Conservation (phyloP, 108 stramenopile species). For the Conticribra weissflogii region DNA sequence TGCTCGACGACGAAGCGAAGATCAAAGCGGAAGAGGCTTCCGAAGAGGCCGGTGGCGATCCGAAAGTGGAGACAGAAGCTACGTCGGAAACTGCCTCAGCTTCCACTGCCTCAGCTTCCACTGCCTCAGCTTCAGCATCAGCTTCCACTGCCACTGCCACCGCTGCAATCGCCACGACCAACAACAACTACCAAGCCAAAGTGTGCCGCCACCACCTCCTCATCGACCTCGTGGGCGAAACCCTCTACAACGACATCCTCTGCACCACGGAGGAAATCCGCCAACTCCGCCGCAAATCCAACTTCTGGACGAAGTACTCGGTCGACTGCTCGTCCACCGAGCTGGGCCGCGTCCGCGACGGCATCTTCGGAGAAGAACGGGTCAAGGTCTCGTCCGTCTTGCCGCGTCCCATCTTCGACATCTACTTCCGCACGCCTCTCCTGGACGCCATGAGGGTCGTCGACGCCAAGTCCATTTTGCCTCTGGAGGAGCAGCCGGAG, state of each 20-base stretch:
- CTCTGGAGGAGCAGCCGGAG: neutral
- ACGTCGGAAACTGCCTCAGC: too few species aligned
- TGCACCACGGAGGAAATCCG: constrained; percentile 10
- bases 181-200: constrained; percentile 14
- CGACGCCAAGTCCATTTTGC: constrained; percentile 2
- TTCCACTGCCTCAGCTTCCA: too few species aligned
- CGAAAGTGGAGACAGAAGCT: too few species aligned
- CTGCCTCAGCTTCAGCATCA: too few species aligned
- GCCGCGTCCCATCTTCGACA: constrained; percentile 7
- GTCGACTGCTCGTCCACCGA: neutral
- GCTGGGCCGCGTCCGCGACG: neutral
- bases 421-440: constrained; percentile 26
- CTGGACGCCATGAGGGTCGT: constrained; percentile 31
- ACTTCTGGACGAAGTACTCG: constrained; percentile 28
- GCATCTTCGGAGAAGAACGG: constrained; percentile 21
- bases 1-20: too few species aligned
- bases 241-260: constrained; percentile 24
- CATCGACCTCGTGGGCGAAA: constrained; percentile 21
- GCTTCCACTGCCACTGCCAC: too few species aligned
- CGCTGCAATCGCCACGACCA: too few species aligned
- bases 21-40: too few species aligned
- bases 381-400: constrained; percentile 4
- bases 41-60: too few species aligned
- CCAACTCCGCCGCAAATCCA: constrained; percentile 18
- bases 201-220: constrained; percentile 15